Base-by-base conservation (phyloP, 2,329 filamentous ascomycete genomes). In the Paecilomyces sp. region DNA sequence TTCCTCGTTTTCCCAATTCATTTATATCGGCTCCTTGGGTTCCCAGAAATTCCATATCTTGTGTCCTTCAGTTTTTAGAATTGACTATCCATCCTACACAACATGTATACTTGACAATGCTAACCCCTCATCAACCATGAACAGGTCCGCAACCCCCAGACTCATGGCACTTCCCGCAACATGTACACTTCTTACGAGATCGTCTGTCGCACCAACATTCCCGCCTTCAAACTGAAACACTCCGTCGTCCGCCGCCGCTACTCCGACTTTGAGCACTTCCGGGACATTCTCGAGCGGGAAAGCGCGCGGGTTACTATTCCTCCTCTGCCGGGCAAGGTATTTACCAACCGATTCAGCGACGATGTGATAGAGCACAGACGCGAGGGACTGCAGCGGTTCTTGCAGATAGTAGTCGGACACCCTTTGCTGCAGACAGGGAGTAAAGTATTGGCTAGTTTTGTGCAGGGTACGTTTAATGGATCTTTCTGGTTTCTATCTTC, bases 141-240 rank as follows among this genome's bases (percentile, higher is more conserved):
- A 36, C 25, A 96, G 92, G 91, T 97, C 68, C 89, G 89, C 74
- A 94, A 94, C 75, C 94, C 94, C 34, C 88, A 92, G 78, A 96
- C 92, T 30, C 91, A 96, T 77, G 94, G 95, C 74, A 92, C 94
- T 71, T 93, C 92, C 65, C 90, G 94, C 67, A 86, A 87, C 80
- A 96, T 96, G 92, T 97, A 97, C 82, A 99, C 94, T 58, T 94
- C 95, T 78, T 99, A 97, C 82, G 92, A 97, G 78, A 97, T 99
- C 72, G 85, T 96, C 69, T 96, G 94, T 81, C 88, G 90, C 70
- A 99, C 94, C 78, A 99, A 99, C 80, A 99, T 99, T 73, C 94
- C 94, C 60, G 92, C 94, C 68, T 99, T 99, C 85, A 97, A 97
- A 81, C 87, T 97, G 68, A 91, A 92, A 66, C 85, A 90, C 74